These are phyloP conservation scores for Calonectria hongkongensis DNA, from an alignment of 2,329 filamentous ascomycete genomes.

Conservation along the genomic window DNA sequence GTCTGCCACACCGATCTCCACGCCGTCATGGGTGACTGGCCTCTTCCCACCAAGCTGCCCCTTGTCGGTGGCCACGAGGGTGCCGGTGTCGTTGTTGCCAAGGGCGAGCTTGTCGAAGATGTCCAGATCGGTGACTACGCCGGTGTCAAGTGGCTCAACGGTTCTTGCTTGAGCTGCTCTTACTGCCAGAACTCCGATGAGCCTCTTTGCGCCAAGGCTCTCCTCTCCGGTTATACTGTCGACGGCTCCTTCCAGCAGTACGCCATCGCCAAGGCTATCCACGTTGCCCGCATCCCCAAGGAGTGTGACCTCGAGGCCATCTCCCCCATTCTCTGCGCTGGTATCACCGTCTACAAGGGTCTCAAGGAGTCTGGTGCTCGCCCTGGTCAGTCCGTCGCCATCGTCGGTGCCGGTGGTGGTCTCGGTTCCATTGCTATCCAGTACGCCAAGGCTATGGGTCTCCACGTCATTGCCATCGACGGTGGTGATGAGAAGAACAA, in stretches of 20 bases:
- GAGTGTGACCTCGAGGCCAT: conserved; percentile 84
- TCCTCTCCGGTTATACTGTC: conserved; percentile 92
- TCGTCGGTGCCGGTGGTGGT: conserved; percentile 91
- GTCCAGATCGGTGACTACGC: conserved; percentile 89
- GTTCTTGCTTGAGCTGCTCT: conserved; percentile 86
- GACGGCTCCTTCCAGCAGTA: conserved; percentile 97
- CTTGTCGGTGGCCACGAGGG: conserved; percentile 89
- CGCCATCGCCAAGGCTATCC: conserved; percentile 88
- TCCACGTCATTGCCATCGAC: conserved; percentile 88
- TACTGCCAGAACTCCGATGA: conserved; percentile 90
- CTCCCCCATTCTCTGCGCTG: conserved; percentile 88
- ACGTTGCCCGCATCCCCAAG: conserved; percentile 88
- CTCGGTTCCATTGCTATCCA: conserved; percentile 87
- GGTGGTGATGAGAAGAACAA: conserved; percentile 86
- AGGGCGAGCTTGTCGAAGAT: conserved; percentile 85
- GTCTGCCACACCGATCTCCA: conserved; percentile 91
- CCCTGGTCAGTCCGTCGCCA: conserved; percentile 86
- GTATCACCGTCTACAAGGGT: conserved; percentile 94
- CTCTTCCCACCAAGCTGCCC: conserved; percentile 86
- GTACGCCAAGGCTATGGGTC: conserved; percentile 93
- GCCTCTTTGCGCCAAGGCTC: conserved; percentile 84
- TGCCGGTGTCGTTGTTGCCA: conserved; percentile 88
- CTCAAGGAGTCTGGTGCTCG: conserved; percentile 86
- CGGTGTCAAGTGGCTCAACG: conserved; percentile 96
- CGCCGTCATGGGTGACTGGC: conserved; percentile 93